phyloP scores from a whole-genome alignment of 2,329 filamentous ascomycete species.

The Tolypocladium pustulatum region DNA sequence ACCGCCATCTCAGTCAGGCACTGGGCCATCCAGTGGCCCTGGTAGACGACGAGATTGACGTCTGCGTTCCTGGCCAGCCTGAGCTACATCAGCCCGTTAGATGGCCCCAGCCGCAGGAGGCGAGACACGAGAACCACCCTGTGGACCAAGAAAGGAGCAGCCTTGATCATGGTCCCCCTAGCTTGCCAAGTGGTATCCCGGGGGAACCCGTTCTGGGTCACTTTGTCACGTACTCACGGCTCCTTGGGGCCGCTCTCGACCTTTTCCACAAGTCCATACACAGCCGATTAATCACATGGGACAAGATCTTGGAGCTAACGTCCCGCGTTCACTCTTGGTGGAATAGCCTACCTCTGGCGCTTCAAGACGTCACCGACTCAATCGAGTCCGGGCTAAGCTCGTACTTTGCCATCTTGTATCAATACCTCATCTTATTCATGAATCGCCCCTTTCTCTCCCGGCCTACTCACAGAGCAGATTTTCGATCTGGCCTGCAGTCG shows the following conservation, averaged over 20 bases:
- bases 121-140: neutral
- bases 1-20: constrained; percentile 23
- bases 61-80: constrained; percentile 19
- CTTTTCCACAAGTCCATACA: neutral
- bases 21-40: constrained; percentile 24
- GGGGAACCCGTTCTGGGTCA: neutral
- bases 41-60: constrained; percentile 25
- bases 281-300: neutral
- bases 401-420: neutral
- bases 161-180: neutral
- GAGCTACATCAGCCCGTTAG: constrained; percentile 3
- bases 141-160: neutral
- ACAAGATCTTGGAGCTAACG: neutral
- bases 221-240: neutral
- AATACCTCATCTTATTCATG: neutral
- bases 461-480: neutral
- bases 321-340: neutral
- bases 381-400: neutral
- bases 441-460: neutral
- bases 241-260: neutral
- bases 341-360: neutral
- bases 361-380: neutral
- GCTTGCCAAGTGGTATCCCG: neutral
- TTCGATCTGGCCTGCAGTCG: neutral
- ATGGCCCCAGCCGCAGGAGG: neutral